phyloP scores from a whole-genome alignment of 2,329 filamentous ascomycete genomes.

The Ophiostoma angusticollis region DNA sequence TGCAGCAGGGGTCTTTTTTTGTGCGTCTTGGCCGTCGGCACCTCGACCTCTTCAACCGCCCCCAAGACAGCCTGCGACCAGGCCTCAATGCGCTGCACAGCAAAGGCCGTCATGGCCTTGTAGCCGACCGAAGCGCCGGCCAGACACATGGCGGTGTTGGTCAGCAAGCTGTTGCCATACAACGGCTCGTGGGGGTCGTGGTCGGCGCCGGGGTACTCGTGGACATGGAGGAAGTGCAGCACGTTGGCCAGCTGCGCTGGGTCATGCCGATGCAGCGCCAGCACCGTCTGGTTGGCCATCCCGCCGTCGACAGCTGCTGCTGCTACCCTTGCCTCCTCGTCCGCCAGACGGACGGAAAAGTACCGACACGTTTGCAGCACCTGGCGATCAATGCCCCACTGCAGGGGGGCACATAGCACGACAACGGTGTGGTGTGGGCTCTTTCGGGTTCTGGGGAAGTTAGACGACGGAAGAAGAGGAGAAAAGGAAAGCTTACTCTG shows the following conservation, averaged over 20 bases:
- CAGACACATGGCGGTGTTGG: constrained; percentile 18
- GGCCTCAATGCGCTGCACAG: constrained; percentile 32
- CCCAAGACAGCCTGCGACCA: constrained; percentile 1
- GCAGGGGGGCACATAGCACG: constrained; percentile 2
- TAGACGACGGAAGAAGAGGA: too few species aligned
- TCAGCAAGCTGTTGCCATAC: constrained; percentile 12
- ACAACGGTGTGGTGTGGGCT: background rate
- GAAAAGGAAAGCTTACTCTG: too few species aligned
- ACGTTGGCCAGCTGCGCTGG: constrained; percentile 13
- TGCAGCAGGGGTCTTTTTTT: background rate
- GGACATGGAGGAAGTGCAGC: constrained; percentile 19
- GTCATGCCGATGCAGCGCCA: constrained; percentile 12
- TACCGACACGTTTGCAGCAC: constrained; percentile 9
- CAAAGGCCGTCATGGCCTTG: constrained; percentile 20
- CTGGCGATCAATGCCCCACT: constrained; percentile 9
- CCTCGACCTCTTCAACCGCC: background rate
- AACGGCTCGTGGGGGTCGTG: constrained; percentile 11
- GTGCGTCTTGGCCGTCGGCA: background rate
- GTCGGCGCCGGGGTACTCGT: constrained; percentile 11
- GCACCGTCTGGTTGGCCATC: background rate
- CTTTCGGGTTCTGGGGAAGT: background rate
- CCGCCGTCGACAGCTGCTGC: background rate
- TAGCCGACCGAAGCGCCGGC: constrained; percentile 16
- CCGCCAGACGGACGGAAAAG: constrained; percentile 2
- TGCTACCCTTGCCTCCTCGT: background rate